phyloP scores from a whole-genome alignment of 2,329 filamentous ascomycete genomes.

The Colletotrichum tropicale region DNA sequence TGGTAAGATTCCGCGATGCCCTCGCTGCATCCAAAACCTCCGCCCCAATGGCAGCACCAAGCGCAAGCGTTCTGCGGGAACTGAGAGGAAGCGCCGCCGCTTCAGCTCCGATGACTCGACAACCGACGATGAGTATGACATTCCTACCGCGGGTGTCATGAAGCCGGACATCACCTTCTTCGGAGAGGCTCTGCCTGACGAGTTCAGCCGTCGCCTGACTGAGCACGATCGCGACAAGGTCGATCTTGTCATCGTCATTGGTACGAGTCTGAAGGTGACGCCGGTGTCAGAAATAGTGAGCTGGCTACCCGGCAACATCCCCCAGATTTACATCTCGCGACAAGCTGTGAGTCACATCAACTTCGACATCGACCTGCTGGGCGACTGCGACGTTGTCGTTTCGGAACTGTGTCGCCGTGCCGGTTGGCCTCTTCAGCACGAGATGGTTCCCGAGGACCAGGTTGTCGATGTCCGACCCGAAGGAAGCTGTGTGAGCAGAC shows the following conservation, averaged over 20 bases:
- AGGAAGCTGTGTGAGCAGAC: constrained; percentile 48
- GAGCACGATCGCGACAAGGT: constrained; percentile 79
- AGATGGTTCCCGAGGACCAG: constrained; percentile 78
- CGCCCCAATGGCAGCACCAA: constrained; percentile 34
- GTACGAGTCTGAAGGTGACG: constrained; percentile 93
- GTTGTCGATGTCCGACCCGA: constrained; percentile 58
- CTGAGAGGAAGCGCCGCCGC: constrained; percentile 42
- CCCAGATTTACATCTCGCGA: constrained; percentile 89
- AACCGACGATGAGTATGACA: constrained; percentile 54
- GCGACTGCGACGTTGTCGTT: constrained; percentile 91
- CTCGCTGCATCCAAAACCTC: constrained; percentile 67
- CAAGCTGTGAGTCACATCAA: constrained; percentile 87
- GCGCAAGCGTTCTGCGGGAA: constrained; percentile 43
- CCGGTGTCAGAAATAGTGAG: constrained; percentile 92
- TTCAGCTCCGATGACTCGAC: constrained; percentile 40
- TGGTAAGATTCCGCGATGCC: constrained; percentile 78
- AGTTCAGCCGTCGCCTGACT: constrained; percentile 82
- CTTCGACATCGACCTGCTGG: constrained; percentile 96
- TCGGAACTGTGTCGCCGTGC: constrained; percentile 82
- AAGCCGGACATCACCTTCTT: constrained; percentile 99
- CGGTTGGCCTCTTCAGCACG: constrained; percentile 80
- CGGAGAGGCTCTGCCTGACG: constrained; percentile 84
- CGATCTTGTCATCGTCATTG: constrained; percentile 94
- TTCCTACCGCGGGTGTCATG: constrained; percentile 80
- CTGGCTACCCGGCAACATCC: constrained; percentile 77